Base-by-base conservation (phyloP, 371 early-diverging fungal species). In the Mucor racemosus region DNA sequence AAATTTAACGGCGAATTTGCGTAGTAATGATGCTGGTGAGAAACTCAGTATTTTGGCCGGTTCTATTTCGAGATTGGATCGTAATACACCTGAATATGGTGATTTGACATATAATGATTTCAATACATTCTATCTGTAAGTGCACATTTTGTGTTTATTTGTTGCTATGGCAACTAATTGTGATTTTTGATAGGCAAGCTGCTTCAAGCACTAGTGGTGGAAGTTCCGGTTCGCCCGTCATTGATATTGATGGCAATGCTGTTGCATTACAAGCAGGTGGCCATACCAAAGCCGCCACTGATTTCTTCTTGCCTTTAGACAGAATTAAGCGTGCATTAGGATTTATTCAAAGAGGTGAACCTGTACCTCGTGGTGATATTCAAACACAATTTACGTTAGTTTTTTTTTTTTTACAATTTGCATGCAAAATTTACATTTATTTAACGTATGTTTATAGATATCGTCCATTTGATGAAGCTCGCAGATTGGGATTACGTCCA, bases 221-320 rank as follows among this genome's bases (percentile, higher is more conserved):
- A 50, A 84, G 84, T 74, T 91, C 92, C 13, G 98, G 98, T 11
- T 93, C 93, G 1, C 97, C 98, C 4, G 97, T 97, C 0, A 85
- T 97, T 58, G 94, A 95, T 71, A 92, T 97, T 63, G 83, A 95
- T 42, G 98, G 98, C 62, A 88, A 94, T 60, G 98, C 98, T 0
- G 97, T 97, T 13, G 97, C 91, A 9, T 77, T 96, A 53, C 94
- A 97, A 65, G 95, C 95, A 8, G 95, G 95, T 60, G 94, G 94
- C 35, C 83, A 86, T 26, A 81, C 82, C 7, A 88, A 88, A 56
- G 95, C 95, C 10, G 94, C 94, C 5, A 94, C 98, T 3, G 93
- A 94, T 70, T 97, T 95, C 85, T 97, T 94, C 75, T 88, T 97
- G 61, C 98, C 98, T 13, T 73, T 95, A 56, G 86, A 88, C 64